Percentiles rank a stretch among this genome's conserved stretches.
These are phyloP conservation scores for Heliamphora exappendiculata DNA, from an alignment of 148 eudicot genomes.

Conservation along the genomic window DNA sequence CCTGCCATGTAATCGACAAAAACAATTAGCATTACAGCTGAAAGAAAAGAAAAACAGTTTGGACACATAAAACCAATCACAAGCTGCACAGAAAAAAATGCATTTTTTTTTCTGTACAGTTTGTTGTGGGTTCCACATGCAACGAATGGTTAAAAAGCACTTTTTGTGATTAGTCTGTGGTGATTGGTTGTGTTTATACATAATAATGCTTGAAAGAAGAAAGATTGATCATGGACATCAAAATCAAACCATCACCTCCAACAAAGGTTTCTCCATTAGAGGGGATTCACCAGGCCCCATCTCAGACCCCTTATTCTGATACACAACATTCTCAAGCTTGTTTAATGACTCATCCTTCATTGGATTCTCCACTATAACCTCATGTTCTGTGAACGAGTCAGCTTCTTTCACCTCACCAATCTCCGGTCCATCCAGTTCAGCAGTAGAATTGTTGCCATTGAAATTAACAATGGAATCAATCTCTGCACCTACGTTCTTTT, in stretches of 20 bases:
- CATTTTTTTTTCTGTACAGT: too few relatives aligned
- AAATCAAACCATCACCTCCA: slow-evolving; percentile 34
- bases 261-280: slow-evolving; percentile 41
- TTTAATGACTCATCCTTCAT: neutral
- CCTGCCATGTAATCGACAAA: slow-evolving; percentile 23
- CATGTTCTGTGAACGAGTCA: slow-evolving; percentile 2
- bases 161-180: too few relatives aligned
- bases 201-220: too few relatives aligned
- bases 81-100: too few relatives aligned
- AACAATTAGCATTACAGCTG: neutral
- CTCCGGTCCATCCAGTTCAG: slow-evolving; percentile 5
- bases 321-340: slow-evolving; percentile 16
- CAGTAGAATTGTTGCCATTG: slow-evolving; percentile 20
- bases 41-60: too few relatives aligned
- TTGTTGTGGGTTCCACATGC: too few relatives aligned
- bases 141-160: too few relatives aligned
- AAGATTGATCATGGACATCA: neutral
- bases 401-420: slow-evolving; percentile 11
- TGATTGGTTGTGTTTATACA: neutral
- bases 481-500: slow-evolving; percentile 5
- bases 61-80: too few relatives aligned
- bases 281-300: slow-evolving; percentile 18
- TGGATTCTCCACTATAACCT: neutral
- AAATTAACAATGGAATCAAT: slow-evolving; percentile 19
- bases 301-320: slow-evolving; percentile 16